Conservation (phyloP, 148 eudicot species). For the Persicaria maculosa region DNA sequence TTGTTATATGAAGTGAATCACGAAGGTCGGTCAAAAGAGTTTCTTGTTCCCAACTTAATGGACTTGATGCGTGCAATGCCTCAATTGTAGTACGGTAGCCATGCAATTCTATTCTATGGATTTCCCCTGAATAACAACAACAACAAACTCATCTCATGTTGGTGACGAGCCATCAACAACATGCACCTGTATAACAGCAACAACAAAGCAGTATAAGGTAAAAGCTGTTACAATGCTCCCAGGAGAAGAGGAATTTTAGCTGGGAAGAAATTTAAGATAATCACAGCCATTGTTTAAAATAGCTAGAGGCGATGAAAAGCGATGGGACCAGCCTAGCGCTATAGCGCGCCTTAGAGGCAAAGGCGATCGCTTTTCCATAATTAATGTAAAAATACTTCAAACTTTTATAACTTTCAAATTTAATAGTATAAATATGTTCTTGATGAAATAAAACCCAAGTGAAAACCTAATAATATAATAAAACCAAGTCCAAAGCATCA, state of each 20-base stretch:
- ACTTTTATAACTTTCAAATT: no score
- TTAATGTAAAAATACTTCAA: no score
- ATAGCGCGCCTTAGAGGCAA: no score
- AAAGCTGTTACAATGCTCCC: not conserved
- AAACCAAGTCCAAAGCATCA: no score
- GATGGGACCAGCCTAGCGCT: no score
- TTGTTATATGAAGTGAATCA: slow-evolving; percentile 69
- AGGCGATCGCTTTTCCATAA: no score
- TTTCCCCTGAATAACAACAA: no score
- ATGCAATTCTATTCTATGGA: slow-evolving; percentile 78
- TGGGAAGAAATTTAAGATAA: not conserved
- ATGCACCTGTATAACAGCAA: slow-evolving; percentile 53
- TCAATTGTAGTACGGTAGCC: slow-evolving; percentile 68
- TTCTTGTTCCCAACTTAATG: slow-evolving; percentile 90
- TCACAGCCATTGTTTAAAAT: no score
- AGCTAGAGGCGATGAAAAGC: no score
- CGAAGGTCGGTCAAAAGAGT: slow-evolving; percentile 76
- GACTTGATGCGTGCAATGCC: slow-evolving; percentile 82
- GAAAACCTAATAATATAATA: no score
- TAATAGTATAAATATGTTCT: no score
- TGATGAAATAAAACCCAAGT: no score
- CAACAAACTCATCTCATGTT: slow-evolving; percentile 88
- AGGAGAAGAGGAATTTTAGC: not conserved
- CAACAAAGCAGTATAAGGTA: not conserved
- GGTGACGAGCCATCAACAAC: slow-evolving; percentile 88